Conservation (phyloP, 2,329 filamentous ascomycete genomes). For the Colletotrichum karsti region DNA sequence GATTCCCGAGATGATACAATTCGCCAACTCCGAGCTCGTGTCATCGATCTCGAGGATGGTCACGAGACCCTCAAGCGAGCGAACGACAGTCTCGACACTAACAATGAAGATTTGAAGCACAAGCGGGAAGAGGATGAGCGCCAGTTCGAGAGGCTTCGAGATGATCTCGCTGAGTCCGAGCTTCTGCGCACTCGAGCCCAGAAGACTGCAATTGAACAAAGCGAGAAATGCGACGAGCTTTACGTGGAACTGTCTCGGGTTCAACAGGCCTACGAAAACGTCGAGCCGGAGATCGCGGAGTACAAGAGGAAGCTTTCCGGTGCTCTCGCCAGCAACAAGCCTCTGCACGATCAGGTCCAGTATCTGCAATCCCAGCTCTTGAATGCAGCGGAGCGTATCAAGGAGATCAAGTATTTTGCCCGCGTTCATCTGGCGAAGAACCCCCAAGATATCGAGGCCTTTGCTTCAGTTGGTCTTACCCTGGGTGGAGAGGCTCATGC, state of each 20-base stretch:
- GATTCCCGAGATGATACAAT: background rate
- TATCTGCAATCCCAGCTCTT: background rate
- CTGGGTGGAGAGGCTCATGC: background rate
- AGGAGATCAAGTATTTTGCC: slow-evolving; percentile 7
- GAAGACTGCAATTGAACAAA: background rate
- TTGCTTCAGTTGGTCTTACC: background rate
- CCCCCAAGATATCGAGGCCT: background rate
- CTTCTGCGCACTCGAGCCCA: background rate
- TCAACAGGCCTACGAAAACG: background rate
- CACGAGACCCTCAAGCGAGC: slow-evolving; percentile 10
- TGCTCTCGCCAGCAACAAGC: background rate
- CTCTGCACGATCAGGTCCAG: background rate
- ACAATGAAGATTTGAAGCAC: slow-evolving; percentile 3
- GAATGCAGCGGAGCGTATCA: slow-evolving; percentile 5
- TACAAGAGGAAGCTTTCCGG: slow-evolving; percentile 13
- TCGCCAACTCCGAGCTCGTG: background rate
- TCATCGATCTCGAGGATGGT: background rate
- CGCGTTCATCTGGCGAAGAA: background rate
- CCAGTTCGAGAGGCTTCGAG: background rate
- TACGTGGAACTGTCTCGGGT: background rate
- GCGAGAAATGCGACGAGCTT: background rate
- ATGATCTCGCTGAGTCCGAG: background rate
- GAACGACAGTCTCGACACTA: background rate
- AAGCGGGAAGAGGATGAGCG: background rate
- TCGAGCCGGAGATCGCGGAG: background rate